These are phyloP conservation scores for Neurospora sp. DNA, from an alignment of 495 filamentous ascomycete genomes.

Conservation along the genomic window DNA sequence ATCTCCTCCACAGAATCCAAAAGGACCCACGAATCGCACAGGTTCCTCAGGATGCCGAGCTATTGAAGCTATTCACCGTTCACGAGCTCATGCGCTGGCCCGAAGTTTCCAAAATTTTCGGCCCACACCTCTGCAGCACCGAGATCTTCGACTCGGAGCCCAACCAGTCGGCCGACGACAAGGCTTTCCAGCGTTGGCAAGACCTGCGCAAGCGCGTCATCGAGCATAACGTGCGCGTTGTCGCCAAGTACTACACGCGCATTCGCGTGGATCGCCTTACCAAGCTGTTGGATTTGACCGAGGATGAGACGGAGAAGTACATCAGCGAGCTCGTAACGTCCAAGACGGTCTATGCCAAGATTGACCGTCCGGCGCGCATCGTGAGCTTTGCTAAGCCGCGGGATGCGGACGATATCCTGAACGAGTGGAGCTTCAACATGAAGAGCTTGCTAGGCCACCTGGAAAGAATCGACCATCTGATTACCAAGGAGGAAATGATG, in stretches of 20 bases:
- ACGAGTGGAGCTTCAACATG: conserved; percentile 99
- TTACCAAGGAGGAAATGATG: conserved; percentile 99
- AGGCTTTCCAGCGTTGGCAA: conserved; percentile 75
- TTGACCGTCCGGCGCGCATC: conserved; percentile 84
- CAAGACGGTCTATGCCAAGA: conserved; percentile 96
- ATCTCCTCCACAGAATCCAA: conserved; percentile 88
- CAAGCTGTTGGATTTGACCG: conserved; percentile 77
- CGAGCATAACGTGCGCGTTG: conserved; percentile 94
- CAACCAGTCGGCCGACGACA: conserved; percentile 55
- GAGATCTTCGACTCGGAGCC: conserved; percentile 71
- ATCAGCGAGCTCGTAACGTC: conserved; percentile 89
- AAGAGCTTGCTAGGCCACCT: conserved; percentile 86
- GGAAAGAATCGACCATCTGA: conserved; percentile 94
- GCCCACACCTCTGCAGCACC: conserved; percentile 76
- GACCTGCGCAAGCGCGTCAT: conserved; percentile 96
- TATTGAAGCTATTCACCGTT: conserved; percentile 88
- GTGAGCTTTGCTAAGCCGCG: conserved; percentile 89
- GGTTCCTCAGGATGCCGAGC: conserved; percentile 62
- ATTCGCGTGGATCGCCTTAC: conserved; percentile 85
- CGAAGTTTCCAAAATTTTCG: conserved; percentile 74
- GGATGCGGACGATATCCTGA: conserved; percentile 93
- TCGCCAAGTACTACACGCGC: conserved; percentile 97
- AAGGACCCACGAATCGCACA: conserved; percentile 55
- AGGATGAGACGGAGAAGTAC: conserved; percentile 96
- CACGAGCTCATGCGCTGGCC: conserved; percentile 98